Evolutionary conservation across 83 land plant genomes (phyloP).

Genomic region (Thuja plicata): DNA sequence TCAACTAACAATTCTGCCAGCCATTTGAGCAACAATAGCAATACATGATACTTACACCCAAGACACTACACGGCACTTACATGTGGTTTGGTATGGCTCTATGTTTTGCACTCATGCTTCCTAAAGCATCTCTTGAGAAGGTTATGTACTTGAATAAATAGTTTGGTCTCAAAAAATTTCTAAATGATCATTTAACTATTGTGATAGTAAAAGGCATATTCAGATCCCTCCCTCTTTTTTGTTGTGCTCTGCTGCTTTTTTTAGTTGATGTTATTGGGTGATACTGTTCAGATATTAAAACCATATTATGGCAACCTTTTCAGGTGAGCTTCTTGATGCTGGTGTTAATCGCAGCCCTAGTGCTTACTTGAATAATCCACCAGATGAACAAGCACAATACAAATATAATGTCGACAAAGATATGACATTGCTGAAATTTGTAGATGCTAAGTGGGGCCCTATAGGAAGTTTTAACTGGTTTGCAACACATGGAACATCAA

Average conservation of each 20-base stretch:
- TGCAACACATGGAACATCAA: constrained; percentile 98
- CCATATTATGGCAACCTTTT: constrained; percentile 6
- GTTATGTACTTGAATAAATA: not conserved
- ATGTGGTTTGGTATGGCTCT: not conserved
- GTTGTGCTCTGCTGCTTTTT: not conserved
- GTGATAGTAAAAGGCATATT: not conserved
- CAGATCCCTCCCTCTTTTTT: not conserved
- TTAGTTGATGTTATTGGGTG: not conserved
- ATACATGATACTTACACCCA: not conserved
- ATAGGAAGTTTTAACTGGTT: constrained; percentile 96
- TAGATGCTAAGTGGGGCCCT: constrained; percentile 82
- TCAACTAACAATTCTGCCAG: not conserved
- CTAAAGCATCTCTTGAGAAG: not conserved
- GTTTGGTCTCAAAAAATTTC: not conserved
- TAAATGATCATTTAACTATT: not conserved
- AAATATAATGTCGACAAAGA: constrained; percentile 86
- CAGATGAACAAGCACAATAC: constrained; percentile 69
- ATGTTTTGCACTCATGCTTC: not conserved
- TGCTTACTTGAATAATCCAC: constrained; percentile 95
- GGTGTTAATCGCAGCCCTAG: constrained; percentile 96
- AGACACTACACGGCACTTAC: not conserved
- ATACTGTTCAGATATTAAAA: not conserved
- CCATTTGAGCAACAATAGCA: not conserved
- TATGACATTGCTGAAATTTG: constrained; percentile 95
- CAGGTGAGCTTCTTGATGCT: constrained; percentile 92